These are phyloP conservation scores for Syzygium syzygioides DNA, from an alignment of 441 rosid genomes.

Conservation along the genomic window DNA sequence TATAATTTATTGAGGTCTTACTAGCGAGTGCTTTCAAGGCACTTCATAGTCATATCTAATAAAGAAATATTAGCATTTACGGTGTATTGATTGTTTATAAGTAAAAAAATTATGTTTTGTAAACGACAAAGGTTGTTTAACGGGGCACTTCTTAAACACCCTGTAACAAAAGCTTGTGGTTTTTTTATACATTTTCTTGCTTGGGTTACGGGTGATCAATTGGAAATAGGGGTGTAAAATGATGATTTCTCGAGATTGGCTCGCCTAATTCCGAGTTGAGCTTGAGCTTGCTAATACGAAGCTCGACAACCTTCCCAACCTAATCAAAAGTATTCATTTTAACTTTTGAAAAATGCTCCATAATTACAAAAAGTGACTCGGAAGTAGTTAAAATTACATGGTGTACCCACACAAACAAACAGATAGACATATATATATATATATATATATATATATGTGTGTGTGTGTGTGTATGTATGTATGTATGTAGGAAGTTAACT, in stretches of 20 bases:
- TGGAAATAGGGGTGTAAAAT: not conserved
- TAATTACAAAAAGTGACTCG: not conserved
- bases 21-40: not conserved
- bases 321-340: not conserved
- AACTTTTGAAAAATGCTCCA: not conserved
- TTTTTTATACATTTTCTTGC: not conserved
- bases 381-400: not conserved
- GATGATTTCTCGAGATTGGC: not conserved
- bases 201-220: not conserved
- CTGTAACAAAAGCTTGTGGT: not conserved
- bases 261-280: not conserved
- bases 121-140: not conserved
- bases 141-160: not conserved
- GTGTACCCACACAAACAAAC: no score
- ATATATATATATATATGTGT: no score
- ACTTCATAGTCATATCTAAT: not conserved
- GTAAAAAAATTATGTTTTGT: not conserved
- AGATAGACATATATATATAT: no score
- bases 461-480: not conserved
- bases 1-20: not conserved
- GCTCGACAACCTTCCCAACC: not conserved
- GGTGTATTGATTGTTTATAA: not conserved
- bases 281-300: not conserved
- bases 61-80: not conserved
- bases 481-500: no score